phyloP scores from a whole-genome alignment of 2,329 filamentous ascomycete genomes.

The Cryoendolithus antarcticus region DNA sequence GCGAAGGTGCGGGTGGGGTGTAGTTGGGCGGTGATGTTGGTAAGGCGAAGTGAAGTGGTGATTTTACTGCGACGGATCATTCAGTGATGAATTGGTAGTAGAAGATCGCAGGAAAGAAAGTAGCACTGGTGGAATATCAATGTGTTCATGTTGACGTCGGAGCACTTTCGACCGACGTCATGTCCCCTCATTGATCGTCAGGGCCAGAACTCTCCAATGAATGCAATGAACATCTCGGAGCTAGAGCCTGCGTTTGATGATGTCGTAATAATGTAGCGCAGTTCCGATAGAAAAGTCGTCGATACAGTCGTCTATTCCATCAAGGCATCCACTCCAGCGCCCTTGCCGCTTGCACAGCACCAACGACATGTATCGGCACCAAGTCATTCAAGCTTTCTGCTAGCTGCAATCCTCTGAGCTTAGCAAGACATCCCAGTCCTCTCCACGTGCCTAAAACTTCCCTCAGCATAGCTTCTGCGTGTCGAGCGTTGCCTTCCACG shows the following conservation, averaged over 20 bases:
- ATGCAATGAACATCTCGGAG: too few species aligned
- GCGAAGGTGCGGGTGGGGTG: constrained; percentile 26
- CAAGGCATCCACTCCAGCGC: constrained; percentile 34
- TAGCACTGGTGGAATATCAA: too few species aligned
- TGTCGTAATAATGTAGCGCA: too few species aligned
- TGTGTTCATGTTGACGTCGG: too few species aligned
- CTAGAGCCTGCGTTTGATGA: too few species aligned
- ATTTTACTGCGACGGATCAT: constrained; percentile 1
- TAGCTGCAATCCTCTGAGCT: constrained; percentile 42
- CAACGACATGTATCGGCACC: constrained; percentile 68
- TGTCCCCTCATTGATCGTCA: too few species aligned
- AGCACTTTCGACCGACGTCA: too few species aligned
- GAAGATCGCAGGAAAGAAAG: too few species aligned
- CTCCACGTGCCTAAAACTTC: constrained; percentile 61
- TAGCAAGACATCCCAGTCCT: constrained; percentile 55
- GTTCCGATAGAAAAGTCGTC: too few species aligned
- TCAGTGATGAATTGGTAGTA: too few species aligned
- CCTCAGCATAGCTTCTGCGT: constrained; percentile 49
- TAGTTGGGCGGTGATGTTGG: constrained; percentile 9
- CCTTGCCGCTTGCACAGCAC: constrained; percentile 55
- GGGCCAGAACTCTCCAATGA: too few species aligned
- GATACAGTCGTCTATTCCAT: too few species aligned
- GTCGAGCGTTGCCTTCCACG: constrained; percentile 22
- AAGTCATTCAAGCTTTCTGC: constrained; percentile 19
- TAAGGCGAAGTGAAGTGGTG: constrained; percentile 1